Conservation (phyloP, 176 grass and related monocot species). For the Bromus sterilis region DNA sequence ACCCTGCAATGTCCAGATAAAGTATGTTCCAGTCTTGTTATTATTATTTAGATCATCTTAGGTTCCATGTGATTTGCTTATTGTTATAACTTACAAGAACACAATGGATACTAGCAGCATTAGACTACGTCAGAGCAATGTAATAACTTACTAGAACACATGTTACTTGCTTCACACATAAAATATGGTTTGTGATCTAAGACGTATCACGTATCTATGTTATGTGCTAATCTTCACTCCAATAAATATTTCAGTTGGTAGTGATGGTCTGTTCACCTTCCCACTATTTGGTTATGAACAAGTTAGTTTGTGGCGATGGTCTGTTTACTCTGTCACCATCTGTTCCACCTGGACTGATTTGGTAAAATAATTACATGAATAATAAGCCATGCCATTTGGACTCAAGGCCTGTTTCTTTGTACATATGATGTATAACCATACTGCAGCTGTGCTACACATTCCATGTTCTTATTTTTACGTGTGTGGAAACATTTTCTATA, state of each 20-base stretch:
- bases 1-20: slow-evolving; percentile 52
- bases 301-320: background rate
- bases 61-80: background rate
- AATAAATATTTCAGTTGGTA: background rate
- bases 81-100: background rate
- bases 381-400: background rate
- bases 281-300: background rate
- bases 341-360: background rate
- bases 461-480: background rate
- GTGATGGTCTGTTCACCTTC: background rate
- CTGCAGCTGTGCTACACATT: background rate
- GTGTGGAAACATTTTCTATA: background rate
- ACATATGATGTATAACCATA: background rate
- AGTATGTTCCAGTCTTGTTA: slow-evolving; percentile 34
- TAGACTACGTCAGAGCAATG: background rate
- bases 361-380: background rate
- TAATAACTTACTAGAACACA: background rate
- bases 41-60: background rate
- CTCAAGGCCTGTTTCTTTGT: background rate
- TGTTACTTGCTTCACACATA: background rate
- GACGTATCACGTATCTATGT: background rate
- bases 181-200: background rate
- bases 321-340: background rate
- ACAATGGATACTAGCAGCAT: background rate
- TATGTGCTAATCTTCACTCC: background rate